Evolutionary conservation across 768 basidiomycete genomes (phyloP).

Genomic region (Termitomyces sp.): DNA sequence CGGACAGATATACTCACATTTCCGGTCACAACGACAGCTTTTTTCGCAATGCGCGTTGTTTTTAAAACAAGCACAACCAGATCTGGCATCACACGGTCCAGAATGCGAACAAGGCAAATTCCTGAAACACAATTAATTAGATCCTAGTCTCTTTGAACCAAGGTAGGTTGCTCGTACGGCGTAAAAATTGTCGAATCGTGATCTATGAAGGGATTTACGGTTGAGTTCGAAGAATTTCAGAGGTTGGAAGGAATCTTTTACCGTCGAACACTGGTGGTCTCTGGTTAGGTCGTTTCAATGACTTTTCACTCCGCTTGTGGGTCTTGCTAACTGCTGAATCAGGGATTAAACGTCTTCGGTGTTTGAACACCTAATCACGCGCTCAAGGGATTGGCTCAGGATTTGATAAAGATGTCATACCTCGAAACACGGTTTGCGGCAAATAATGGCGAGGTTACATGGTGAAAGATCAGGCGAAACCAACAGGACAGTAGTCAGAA

Average conservation of each 20-base stretch:
- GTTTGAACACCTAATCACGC: constrained; percentile 21
- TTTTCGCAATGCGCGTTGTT: constrained; percentile 53
- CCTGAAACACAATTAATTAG: constrained; percentile 20
- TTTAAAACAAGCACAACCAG: constrained; percentile 45
- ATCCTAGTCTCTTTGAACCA: background rate
- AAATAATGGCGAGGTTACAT: constrained; percentile 53
- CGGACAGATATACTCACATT: constrained; percentile 40
- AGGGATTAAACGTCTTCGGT: constrained; percentile 19
- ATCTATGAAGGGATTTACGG: constrained; percentile 3
- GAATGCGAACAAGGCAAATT: constrained; percentile 50
- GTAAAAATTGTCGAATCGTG: constrained; percentile 13
- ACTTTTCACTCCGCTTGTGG: constrained; percentile 1
- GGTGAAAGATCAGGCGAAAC: constrained; percentile 41
- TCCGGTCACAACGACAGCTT: constrained; percentile 46
- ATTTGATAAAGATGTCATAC: constrained; percentile 24
- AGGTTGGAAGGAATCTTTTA: background rate
- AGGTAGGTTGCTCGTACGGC: constrained; percentile 21
- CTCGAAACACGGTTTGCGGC: constrained; percentile 58
- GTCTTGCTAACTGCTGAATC: constrained; percentile 6
- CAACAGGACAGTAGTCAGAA: constrained; percentile 35
- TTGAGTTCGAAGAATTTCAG: background rate
- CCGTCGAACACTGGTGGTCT: constrained; percentile 9
- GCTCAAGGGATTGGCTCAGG: background rate
- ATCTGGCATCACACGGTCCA: constrained; percentile 46
- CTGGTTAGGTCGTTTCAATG: constrained; percentile 3